phyloP scores from a whole-genome alignment of 1,284 basidiomycete species.

The Puccinia polysora region DNA sequence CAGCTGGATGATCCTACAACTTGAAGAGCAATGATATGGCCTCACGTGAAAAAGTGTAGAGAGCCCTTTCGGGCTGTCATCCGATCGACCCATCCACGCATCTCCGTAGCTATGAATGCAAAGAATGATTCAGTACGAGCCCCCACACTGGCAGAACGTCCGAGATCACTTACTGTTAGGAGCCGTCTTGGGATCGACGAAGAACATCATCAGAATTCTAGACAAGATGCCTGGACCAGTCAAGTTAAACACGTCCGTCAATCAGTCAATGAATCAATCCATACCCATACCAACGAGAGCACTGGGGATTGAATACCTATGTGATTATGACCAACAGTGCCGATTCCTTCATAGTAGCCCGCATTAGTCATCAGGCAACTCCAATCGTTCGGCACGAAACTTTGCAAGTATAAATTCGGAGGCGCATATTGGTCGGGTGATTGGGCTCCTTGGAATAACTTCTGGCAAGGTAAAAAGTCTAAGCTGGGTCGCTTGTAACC shows the following conservation, averaged over 20 bases:
- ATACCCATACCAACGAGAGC: too few species aligned
- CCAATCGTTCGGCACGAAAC: constrained; percentile 11
- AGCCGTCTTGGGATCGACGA: constrained; percentile 19
- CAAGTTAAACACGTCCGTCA: too few species aligned
- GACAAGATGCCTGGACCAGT: constrained; percentile 30
- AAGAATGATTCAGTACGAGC: too few species aligned
- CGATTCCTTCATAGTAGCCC: constrained; percentile 24
- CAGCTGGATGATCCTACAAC: not conserved
- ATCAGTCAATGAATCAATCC: too few species aligned
- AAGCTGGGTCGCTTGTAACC: constrained; percentile 26
- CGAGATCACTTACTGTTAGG: constrained; percentile 37
- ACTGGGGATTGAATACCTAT: constrained; percentile 16
- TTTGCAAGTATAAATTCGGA: constrained; percentile 33
- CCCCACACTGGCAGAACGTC: too few species aligned
- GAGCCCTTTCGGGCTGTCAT: constrained; percentile 6
- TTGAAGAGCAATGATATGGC: not conserved
- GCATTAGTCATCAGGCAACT: constrained; percentile 40
- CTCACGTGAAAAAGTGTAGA: constrained; percentile 29
- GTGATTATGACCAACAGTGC: constrained; percentile 29
- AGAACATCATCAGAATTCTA: constrained; percentile 38
- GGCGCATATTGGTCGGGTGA: constrained; percentile 20
- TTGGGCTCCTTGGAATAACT: constrained; percentile 9
- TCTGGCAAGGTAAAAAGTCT: constrained; percentile 10
- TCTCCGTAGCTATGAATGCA: constrained; percentile 22
- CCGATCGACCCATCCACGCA: constrained; percentile 30